Conservation (phyloP, 192 early-diverging fungal species). For the Thoreauomyces humboldtii region DNA sequence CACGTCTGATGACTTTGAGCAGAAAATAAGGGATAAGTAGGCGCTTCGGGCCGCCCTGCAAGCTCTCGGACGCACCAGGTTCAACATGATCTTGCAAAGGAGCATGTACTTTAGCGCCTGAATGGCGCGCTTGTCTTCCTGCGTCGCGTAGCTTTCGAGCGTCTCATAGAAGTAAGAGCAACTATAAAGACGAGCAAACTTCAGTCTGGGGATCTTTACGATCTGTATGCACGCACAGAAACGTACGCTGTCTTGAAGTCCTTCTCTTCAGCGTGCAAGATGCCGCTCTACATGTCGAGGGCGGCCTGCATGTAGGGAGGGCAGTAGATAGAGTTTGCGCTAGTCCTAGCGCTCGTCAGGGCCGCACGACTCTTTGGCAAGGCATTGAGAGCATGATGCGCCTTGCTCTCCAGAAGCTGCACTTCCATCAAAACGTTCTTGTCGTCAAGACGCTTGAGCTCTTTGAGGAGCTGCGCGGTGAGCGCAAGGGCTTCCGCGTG, state of each 20-base stretch:
- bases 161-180: slow-evolving; percentile 99
- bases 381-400: slow-evolving; percentile 89
- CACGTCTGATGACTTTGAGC: slow-evolving; percentile 85
- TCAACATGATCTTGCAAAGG: slow-evolving; percentile 98
- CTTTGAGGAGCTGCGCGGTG: slow-evolving; percentile 81
- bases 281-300: slow-evolving; percentile 96
- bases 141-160: slow-evolving; percentile 86
- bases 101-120: slow-evolving; percentile 97
- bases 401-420: slow-evolving; percentile 90
- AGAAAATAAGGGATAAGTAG: no score
- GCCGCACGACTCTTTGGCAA: slow-evolving; percentile 94
- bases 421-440: slow-evolving; percentile 98
- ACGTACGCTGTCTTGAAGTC: slow-evolving; percentile 96
- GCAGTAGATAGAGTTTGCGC: slow-evolving; percentile 96
- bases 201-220: slow-evolving; percentile 4
- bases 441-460: slow-evolving; percentile 98
- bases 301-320: slow-evolving; percentile 94
- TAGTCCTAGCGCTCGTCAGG: slow-evolving; percentile 91
- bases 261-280: slow-evolving; percentile 96
- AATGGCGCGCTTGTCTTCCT: slow-evolving; percentile 84
- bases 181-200: no score
- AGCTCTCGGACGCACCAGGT: slow-evolving; percentile 83
- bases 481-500: slow-evolving; percentile 87
- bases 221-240: no score
- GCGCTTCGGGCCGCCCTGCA: no score